Percentiles rank a stretch among this genome's conserved stretches.
Evolutionary conservation across 2,329 filamentous ascomycete species (phyloP).

Genomic region (Diaporthe longicolla): DNA sequence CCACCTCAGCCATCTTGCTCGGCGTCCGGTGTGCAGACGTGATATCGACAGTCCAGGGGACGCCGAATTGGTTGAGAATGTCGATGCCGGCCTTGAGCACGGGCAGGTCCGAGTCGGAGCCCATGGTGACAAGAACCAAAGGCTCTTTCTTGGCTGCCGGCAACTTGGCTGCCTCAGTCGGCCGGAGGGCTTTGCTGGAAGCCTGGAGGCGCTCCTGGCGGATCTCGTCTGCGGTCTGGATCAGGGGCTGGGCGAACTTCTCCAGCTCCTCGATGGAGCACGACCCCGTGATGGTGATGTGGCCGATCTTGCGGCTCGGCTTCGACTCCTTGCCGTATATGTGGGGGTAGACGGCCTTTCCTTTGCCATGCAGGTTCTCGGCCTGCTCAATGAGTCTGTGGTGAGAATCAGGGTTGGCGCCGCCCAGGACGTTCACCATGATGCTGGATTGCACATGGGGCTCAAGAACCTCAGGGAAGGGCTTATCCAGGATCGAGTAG

Average conservation of each 20-base stretch:
- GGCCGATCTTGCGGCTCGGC: conserved; percentile 93
- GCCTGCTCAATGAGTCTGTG: conserved; percentile 63
- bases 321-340: conserved; percentile 93
- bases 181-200: conserved; percentile 55
- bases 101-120: conserved; percentile 82
- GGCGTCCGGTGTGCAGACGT: conserved; percentile 86
- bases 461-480: conserved; percentile 68
- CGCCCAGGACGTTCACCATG: conserved; percentile 87
- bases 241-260: conserved; percentile 74
- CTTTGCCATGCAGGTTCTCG: conserved; percentile 57
- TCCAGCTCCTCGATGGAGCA: conserved; percentile 76
- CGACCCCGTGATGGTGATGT: conserved; percentile 84
- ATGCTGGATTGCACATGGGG: conserved; percentile 74
- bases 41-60: conserved; percentile 81
- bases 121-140: conserved; percentile 85
- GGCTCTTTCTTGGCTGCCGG: conserved; percentile 54
- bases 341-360: conserved; percentile 75
- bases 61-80: conserved; percentile 77
- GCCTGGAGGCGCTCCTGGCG: conserved; percentile 66
- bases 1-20: conserved; percentile 77
- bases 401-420: conserved; percentile 75
- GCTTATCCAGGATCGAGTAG: conserved; percentile 79
- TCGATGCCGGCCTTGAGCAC: conserved; percentile 77
- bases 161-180: conserved; percentile 45
- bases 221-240: conserved; percentile 74